A percentile compares a stretch with the other conserved stretches of the same genome.
Evolutionary conservation across 495 filamentous ascomycete species (phyloP).

Genomic region (Podospora sp.): DNA sequence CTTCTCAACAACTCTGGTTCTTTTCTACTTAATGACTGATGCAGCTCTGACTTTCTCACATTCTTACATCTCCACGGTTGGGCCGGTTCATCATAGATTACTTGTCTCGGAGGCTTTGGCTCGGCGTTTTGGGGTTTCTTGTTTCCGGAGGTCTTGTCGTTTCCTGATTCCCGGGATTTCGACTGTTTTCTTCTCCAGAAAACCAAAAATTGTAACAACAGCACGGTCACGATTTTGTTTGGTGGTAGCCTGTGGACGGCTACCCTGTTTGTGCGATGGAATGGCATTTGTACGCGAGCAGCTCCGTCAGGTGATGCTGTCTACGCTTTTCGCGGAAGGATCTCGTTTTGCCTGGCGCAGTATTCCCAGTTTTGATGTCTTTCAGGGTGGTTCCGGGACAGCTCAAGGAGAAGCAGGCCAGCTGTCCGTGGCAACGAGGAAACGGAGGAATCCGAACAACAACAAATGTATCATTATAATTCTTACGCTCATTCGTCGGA

Average conservation of each 20-base stretch:
- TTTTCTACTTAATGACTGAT: constrained; percentile 23
- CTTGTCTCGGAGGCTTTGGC: constrained; percentile 9
- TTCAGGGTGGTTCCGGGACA: not conserved
- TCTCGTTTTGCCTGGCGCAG: not conserved
- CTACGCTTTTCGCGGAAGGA: not conserved
- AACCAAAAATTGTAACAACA: constrained; percentile 13
- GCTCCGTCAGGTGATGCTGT: not conserved
- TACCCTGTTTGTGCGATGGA: not conserved
- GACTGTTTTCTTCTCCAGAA: constrained; percentile 5
- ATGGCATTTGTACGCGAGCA: not conserved
- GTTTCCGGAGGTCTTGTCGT: not conserved
- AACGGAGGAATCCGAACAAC: not conserved
- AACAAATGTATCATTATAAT: constrained; percentile 36
- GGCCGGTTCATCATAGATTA: constrained; percentile 10
- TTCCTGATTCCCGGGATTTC: constrained; percentile 2
- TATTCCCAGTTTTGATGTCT: constrained; percentile 1
- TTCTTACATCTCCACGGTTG: constrained; percentile 18
- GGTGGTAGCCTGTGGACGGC: not conserved
- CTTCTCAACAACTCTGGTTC: constrained; percentile 20
- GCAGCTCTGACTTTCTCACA: constrained; percentile 21
- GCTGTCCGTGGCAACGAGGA: not conserved
- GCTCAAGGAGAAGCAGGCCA: not conserved
- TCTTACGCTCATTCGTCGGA: constrained; percentile 39
- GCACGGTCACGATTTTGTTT: constrained; percentile 2
- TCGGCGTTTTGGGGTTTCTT: not conserved